These are phyloP conservation scores for Pseudogymnoascus sp. DNA, from an alignment of 2,329 filamentous ascomycete species.

Conservation along the genomic window DNA sequence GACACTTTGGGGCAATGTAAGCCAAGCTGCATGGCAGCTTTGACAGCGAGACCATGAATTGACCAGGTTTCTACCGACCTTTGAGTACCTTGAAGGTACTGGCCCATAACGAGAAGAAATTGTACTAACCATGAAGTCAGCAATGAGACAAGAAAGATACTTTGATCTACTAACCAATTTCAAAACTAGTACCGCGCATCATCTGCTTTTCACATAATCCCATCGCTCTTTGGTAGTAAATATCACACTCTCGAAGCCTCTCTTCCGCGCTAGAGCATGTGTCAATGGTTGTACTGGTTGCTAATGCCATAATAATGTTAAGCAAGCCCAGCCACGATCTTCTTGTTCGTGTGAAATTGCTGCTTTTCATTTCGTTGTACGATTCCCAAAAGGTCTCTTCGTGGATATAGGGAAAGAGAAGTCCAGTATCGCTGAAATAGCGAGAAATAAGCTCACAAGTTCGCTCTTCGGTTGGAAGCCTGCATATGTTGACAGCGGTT, in stretches of 20 bases:
- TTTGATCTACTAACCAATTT: conserved; percentile 33
- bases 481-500: conserved; percentile 27
- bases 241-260: conserved; percentile 37
- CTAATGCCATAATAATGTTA: conserved; percentile 46
- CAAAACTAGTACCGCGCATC: conserved; percentile 38
- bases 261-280: conserved; percentile 30
- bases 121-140: conserved; percentile 35
- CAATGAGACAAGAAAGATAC: neutral
- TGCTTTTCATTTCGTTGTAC: conserved; percentile 30
- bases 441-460: conserved; percentile 30
- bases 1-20: conserved; percentile 41
- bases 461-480: conserved; percentile 30
- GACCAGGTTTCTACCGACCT: conserved; percentile 49
- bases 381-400: conserved; percentile 32
- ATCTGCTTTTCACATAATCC: conserved; percentile 39
- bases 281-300: conserved; percentile 33
- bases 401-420: conserved; percentile 38
- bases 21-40: conserved; percentile 45
- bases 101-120: conserved; percentile 42
- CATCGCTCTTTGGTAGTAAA: conserved; percentile 41
- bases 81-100: conserved; percentile 50
- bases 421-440: conserved; percentile 35
- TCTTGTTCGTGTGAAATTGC: conserved; percentile 33
- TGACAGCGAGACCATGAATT: conserved; percentile 47
- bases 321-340: conserved; percentile 46